A percentile compares a stretch with the other conserved stretches of the same genome.
phyloP scores from a whole-genome alignment of 1,284 basidiomycete genomes.

The Rhodofomes roseus region DNA sequence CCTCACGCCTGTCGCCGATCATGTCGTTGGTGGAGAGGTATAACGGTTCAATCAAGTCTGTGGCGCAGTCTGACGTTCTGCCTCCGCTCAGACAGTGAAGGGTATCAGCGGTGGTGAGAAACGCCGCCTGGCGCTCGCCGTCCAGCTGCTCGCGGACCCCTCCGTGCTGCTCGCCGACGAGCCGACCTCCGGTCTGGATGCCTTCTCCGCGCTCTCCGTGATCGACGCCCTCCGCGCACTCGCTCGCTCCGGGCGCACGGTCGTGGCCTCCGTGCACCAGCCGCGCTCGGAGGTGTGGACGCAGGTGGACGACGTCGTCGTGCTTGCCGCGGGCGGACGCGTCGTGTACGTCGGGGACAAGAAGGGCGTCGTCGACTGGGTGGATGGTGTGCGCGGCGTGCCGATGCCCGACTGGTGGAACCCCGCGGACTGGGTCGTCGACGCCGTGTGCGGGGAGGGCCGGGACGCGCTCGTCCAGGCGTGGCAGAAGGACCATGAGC shows the following conservation, averaged over 20 bases:
- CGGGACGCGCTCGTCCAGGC: neutral
- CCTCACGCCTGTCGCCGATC: neutral
- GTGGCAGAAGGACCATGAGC: neutral
- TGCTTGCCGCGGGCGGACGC: neutral
- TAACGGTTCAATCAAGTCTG: neutral
- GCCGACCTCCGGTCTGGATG: neutral
- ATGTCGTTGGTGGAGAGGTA: neutral
- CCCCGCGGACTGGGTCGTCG: neutral
- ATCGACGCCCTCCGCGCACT: neutral
- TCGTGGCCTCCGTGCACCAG: neutral
- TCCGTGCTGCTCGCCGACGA: neutral
- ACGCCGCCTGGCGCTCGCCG: neutral
- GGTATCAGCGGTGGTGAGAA: conserved; percentile 1
- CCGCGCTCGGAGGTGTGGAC: neutral
- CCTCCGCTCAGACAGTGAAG: neutral
- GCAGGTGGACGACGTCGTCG: neutral
- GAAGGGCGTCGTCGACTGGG: neutral
- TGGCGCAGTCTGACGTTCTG: too few relatives aligned
- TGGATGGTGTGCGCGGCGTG: neutral
- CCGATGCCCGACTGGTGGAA: conserved; percentile 1
- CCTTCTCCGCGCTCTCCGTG: neutral
- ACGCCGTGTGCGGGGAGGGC: neutral
- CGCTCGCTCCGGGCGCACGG: neutral
- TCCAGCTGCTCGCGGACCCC: neutral
- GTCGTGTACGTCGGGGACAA: neutral